These are phyloP conservation scores for Ustilago curta DNA, from an alignment of 1,284 basidiomycete genomes.

Conservation along the genomic window DNA sequence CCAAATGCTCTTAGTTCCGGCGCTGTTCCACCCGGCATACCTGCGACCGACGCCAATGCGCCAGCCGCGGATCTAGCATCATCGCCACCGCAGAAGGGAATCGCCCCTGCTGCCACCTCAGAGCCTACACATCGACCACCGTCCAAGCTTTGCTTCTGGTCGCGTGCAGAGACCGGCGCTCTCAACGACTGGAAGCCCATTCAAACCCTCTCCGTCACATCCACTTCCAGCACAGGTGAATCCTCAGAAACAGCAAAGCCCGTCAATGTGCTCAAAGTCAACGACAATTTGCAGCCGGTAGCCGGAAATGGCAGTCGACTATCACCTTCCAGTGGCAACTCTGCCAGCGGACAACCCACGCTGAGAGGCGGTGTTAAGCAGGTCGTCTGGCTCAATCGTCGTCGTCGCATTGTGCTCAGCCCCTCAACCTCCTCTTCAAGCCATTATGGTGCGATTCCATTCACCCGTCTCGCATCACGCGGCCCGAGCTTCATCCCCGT, in stretches of 20 bases:
- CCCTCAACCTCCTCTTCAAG: constrained; percentile 8
- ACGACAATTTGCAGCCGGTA: constrained; percentile 31
- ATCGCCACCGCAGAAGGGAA: background rate
- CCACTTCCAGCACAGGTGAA: background rate
- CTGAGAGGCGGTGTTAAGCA: constrained; percentile 29
- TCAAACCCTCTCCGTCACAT: constrained; percentile 18
- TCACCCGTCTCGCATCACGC: constrained; percentile 27
- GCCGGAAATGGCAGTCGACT: constrained; percentile 9
- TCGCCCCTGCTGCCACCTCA: background rate
- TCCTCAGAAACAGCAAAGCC: background rate
- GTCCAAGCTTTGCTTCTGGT: constrained; percentile 44
- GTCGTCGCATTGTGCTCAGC: constrained; percentile 32
- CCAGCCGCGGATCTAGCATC: constrained; percentile 1
- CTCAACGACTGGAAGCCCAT: constrained; percentile 48
- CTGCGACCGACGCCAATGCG: no score
- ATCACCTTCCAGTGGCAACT: constrained; percentile 10
- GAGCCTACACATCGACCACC: background rate
- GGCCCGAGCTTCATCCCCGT: constrained; percentile 23
- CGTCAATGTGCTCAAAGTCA: constrained; percentile 47
- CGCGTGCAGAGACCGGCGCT: constrained; percentile 35
- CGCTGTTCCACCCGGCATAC: background rate
- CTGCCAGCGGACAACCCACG: background rate
- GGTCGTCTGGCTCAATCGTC: constrained; percentile 37
- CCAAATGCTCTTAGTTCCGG: background rate
- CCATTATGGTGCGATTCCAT: constrained; percentile 26